Conservation (phyloP, 1,139 yeast genomes). For the Suhomyces anneliseae region DNA sequence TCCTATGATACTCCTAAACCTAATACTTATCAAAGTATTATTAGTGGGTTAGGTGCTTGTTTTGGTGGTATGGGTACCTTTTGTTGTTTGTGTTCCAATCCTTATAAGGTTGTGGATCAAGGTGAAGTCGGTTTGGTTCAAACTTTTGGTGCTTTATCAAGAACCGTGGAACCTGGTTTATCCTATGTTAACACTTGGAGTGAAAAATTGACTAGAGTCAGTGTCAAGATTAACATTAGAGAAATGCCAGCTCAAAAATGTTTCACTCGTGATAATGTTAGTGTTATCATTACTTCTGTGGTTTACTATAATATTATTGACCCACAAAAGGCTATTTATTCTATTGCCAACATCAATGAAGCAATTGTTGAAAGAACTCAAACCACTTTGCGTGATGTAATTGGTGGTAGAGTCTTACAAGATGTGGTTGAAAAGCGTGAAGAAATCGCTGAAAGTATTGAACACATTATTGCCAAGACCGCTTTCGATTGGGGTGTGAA, state of each 20-base stretch:
- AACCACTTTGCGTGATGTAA: conserved; percentile 72
- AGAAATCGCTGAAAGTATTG: conserved; percentile 68
- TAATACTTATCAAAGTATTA: conserved; percentile 40
- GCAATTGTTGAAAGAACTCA: conserved; percentile 74
- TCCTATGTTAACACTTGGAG: conserved; percentile 64
- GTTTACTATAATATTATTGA: conserved; percentile 67
- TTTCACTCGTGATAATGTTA: conserved; percentile 71
- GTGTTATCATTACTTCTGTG: conserved; percentile 62
- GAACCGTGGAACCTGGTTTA: conserved; percentile 72
- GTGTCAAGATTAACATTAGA: conserved; percentile 58
- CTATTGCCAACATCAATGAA: conserved; percentile 53
- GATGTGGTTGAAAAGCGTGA: conserved; percentile 77
- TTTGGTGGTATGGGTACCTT: conserved; percentile 63
- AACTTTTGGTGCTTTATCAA: conserved; percentile 65
- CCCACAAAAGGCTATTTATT: conserved; percentile 67
- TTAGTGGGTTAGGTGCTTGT: conserved; percentile 44
- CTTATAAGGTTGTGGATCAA: conserved; percentile 61
- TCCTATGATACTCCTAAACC: conserved; percentile 37
- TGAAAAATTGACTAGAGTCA: conserved; percentile 54
- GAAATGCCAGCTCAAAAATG: conserved; percentile 70
- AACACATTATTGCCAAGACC: conserved; percentile 60
- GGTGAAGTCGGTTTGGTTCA: conserved; percentile 74
- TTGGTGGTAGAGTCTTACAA: conserved; percentile 66
- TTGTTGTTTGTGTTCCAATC: conserved; percentile 60
- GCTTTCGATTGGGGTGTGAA: conserved; percentile 74